Conservation (phyloP, 2,329 filamentous ascomycete genomes). For the Verticillium longisporum region DNA sequence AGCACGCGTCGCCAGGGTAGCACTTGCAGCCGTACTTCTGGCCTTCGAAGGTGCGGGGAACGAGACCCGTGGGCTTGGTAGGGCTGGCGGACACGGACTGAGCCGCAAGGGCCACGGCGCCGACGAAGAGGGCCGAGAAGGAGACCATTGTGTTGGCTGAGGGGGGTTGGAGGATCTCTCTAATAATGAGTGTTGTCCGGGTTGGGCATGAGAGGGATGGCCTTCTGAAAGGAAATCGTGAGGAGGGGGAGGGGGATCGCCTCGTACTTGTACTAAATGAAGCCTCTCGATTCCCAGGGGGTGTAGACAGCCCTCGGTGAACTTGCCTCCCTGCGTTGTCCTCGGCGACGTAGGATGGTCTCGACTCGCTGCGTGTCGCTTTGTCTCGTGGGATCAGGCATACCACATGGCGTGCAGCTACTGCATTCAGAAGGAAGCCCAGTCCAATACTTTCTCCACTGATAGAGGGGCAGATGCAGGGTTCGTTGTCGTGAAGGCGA, state of each 20-base stretch:
- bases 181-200: not conserved
- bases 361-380: not conserved
- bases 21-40: slow-evolving; percentile 23
- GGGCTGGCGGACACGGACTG: slow-evolving; percentile 1
- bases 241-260: not conserved
- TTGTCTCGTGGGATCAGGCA: not conserved
- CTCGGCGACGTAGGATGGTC: not conserved
- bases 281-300: not conserved
- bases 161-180: not conserved
- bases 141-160: not conserved
- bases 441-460: not conserved
- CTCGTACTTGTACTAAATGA: not conserved
- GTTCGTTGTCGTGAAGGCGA: not conserved
- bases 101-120: not conserved
- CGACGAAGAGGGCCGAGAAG: not conserved
- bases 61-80: not conserved
- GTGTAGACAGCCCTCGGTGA: not conserved
- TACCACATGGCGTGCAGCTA: not conserved
- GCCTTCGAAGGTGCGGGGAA: slow-evolving; percentile 15
- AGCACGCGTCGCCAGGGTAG: slow-evolving; percentile 21
- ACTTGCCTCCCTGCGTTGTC: not conserved
- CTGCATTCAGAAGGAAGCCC: not conserved
- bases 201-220: not conserved
- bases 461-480: not conserved
- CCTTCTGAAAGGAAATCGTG: not conserved